A percentile compares a stretch with the other conserved stretches of the same genome.
These are phyloP conservation scores for Kuraishia molischiana DNA, from an alignment of 805 yeast genomes.

Conservation along the genomic window DNA sequence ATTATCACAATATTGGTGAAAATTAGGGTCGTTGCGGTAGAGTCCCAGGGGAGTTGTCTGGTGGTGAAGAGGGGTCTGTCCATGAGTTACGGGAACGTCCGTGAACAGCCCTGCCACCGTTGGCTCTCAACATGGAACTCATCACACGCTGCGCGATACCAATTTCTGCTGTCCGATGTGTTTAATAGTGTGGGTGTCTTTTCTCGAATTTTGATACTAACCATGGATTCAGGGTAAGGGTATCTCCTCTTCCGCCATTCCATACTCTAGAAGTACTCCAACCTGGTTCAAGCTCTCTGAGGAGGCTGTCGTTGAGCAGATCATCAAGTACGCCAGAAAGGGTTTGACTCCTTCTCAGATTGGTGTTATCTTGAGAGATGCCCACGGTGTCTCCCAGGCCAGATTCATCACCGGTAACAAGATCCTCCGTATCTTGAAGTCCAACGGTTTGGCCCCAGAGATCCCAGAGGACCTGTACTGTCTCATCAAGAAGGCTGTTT, in stretches of 20 bases:
- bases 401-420: constrained; percentile 98
- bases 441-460: constrained; percentile 99
- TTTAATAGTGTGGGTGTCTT: constrained; percentile 15
- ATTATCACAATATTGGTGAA: no score
- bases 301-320: constrained; percentile 94
- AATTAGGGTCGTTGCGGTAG: constrained; percentile 24
- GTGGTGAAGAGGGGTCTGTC: no score
- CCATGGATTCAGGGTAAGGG: constrained; percentile 81
- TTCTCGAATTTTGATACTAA: constrained; percentile 25
- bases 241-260: constrained; percentile 97
- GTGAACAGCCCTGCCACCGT: no score
- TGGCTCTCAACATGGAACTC: no score
- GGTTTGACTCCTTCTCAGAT: constrained; percentile 99
- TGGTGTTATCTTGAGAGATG: constrained; percentile 99
- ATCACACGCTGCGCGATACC: constrained; percentile 43
- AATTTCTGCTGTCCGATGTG: constrained; percentile 28
- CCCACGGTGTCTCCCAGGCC: constrained; percentile 98
- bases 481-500: constrained; percentile 98
- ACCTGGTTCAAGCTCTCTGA: constrained; percentile 98
- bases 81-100: background rate
- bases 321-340: constrained; percentile 99
- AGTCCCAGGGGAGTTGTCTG: no score
- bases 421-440: constrained; percentile 97
- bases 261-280: constrained; percentile 98
- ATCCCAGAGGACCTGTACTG: constrained; percentile 99